Base-by-base conservation (phyloP, 192 early-diverging fungal genomes). In the Allomyces javanicus region DNA sequence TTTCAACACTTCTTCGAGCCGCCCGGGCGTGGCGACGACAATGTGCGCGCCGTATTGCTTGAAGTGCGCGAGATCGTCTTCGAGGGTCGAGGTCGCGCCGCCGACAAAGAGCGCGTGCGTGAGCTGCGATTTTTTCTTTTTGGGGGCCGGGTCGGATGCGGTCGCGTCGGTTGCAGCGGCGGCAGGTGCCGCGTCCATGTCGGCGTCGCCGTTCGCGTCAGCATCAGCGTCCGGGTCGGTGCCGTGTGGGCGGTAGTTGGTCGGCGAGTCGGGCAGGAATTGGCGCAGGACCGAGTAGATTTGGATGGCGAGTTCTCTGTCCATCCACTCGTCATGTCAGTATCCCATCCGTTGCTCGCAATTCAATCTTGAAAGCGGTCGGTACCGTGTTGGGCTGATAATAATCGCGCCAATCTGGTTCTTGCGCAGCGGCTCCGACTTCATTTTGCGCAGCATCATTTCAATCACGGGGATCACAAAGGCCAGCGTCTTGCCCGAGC, bases 401-500 rank as follows among this genome's bases (percentile, higher is more conserved):
- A 96, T 78, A 2, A 96, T 72, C 9, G 92, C 92, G 9, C 90
- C 93, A 24, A 99, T 81, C 44, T 96, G 84, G 66, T 83, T 75
- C 10, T 82, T 84, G 4, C 72, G 69, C n/a, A 92, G 76, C 23
- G 78, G 72, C 5, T 76, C 64, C 21, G 66, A 69, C 33, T 74
- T 66, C 22, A 81, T 77, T 26, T 85, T 74, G 17, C 85, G 77
- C 45, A 83, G 66, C 10, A 96, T 78, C 71, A 94, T 90, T 71
- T 96, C 92, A 22, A 99, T 80, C 24, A 94, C 81, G 14, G 95
- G 95, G 24, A 96, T 84, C 3, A 94, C 77, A 75, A 96, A 97
- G 9, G 92, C 75, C 10, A 96, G 78, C 3, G 95, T 97, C 70
- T 97, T 97, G 62, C 95, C 95, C 0, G 95, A 97, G 14, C 95